Evolutionary conservation across 225 moss, liverwort and hornwort genomes (phyloP).

Genomic region (Pseudisothecium myosuroides): DNA sequence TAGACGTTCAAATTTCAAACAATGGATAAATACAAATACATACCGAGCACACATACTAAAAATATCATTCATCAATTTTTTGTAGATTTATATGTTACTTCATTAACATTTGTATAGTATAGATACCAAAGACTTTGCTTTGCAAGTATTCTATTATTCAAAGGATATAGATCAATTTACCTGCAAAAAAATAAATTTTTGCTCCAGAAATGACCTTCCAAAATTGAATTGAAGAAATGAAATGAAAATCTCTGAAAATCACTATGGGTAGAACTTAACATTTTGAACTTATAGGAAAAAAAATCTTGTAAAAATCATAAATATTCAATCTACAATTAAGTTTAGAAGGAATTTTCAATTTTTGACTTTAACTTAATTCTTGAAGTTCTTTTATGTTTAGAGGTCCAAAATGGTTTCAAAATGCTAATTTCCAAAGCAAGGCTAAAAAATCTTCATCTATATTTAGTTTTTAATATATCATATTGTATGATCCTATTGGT

Average conservation of each 20-base stretch:
- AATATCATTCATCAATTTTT: not conserved
- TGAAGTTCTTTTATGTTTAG: no score
- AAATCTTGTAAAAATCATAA: not conserved
- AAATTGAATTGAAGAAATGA: not conserved
- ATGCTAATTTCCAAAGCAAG: no score
- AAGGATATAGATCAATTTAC: fast-evolving
- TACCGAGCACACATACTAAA: not conserved
- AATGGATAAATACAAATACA: fast-evolving
- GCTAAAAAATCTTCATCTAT: no score
- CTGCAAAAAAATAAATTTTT: not conserved
- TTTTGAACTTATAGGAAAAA: not conserved
- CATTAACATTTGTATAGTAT: not conserved
- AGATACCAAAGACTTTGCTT: not conserved
- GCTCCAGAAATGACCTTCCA: no score
- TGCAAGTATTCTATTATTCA: not conserved
- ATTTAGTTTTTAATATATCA: no score
- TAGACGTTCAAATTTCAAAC: not conserved
- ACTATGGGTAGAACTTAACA: not conserved
- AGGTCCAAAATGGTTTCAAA: no score
- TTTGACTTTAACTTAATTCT: no score
- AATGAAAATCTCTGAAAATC: not conserved
- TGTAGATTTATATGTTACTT: not conserved
- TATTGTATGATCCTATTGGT: no score
- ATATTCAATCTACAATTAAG: not conserved
- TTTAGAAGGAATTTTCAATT: no score